These are phyloP conservation scores for Neopestalotiopsis sp. DNA, from an alignment of 2,329 filamentous ascomycete genomes.

Conservation along the genomic window DNA sequence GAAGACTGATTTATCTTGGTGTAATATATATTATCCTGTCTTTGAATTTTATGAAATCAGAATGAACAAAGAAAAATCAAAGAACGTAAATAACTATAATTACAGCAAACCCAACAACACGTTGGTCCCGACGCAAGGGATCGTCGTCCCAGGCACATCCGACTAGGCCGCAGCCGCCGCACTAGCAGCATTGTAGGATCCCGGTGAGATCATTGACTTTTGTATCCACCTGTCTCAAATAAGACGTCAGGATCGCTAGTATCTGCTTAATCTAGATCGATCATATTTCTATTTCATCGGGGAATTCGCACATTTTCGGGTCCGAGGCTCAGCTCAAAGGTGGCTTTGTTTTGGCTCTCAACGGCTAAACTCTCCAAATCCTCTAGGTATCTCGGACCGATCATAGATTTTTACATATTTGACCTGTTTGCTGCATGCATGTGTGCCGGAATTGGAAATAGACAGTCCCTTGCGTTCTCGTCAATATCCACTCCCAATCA, in stretches of 20 bases:
- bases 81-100: background rate
- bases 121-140: background rate
- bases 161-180: background rate
- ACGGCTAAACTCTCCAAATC: background rate
- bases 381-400: background rate
- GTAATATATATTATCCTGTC: no score
- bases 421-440: background rate
- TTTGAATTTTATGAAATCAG: background rate
- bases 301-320: background rate
- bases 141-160: background rate
- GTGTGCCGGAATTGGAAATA: background rate
- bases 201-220: constrained; percentile 2
- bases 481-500: background rate
- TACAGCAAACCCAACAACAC: background rate
- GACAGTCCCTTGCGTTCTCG: background rate
- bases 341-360: background rate
- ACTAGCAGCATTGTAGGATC: background rate
- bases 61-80: background rate
- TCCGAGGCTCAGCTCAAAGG: background rate
- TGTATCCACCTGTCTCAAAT: background rate
- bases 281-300: background rate
- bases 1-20: no score
- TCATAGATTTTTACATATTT: background rate
- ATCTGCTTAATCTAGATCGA: background rate
- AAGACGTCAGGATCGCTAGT: background rate